Evolutionary conservation across 208 protist genomes (phyloP), one percentile per base, ranked within the genome.

Genomic region (Leishmania tropica): DNA sequence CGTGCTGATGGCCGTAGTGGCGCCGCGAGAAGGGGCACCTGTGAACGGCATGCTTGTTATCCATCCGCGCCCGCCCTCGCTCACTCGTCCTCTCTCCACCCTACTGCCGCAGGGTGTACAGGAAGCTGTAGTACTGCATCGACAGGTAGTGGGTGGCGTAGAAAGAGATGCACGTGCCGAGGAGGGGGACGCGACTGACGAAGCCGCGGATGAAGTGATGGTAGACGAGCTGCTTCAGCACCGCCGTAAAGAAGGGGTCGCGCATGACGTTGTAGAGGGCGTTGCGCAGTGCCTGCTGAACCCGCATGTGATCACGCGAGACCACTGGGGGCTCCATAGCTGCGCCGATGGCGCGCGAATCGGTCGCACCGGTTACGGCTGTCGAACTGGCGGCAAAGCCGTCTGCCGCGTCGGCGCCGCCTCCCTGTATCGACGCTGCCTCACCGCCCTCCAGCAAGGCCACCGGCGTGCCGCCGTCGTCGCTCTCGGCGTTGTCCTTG

Each of bases 111-210:
- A 96, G 75, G 17, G 92, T 90, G 80, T 96, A 97, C 48, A 96
- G 88, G 79, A 97, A 96, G 56, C 88, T 94, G 87, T 94, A 95
- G 84, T 97, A 90, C 85, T 96, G 95, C 86, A 94, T 93, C 48
- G 83, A 91, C 15, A 97, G 81, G 64, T 91, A 92, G 80, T 95
- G 95, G 8, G 84, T 70, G 4, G 94, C 90, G 74, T 97, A 93
- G 53, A 90, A 92, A 1, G 62, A 78, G 10, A 96, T 21, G 53
- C 96, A 82, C 17, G 88, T 54, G 4, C 95, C 95, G 1, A 97
- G 53, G 0, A 97, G 81, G 6, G 95, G 95, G 68, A 97, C 93
- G 62, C 87, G 84, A 75, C 90, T 96, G 19, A 96, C 31, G 21
- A 90, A 89, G n/a, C 93, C 92, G 17, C 88, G 79, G 15, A 95